These are phyloP conservation scores for Coriaria nepalensis DNA, from an alignment of 306 rosid species.

Conservation along the genomic window DNA sequence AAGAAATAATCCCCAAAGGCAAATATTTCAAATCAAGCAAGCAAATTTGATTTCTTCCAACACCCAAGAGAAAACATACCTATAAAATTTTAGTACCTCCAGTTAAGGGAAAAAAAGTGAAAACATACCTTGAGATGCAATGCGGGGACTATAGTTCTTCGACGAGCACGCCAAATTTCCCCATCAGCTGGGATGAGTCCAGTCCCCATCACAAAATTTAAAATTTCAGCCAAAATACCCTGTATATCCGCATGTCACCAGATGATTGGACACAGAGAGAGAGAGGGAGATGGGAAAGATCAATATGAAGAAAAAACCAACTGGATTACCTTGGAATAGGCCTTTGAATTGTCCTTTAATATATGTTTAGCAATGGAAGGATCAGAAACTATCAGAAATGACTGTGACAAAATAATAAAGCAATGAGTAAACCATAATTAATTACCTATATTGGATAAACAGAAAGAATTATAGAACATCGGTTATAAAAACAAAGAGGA, in stretches of 20 bases:
- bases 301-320: constrained; percentile 4
- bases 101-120: background rate
- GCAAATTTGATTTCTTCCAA: too few relatives aligned
- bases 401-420: constrained; percentile 36
- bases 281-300: constrained; percentile 2
- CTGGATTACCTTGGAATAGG: constrained; percentile 71
- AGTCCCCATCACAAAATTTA: constrained; percentile 93
- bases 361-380: constrained; percentile 85
- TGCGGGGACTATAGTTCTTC: constrained; percentile 88
- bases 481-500: constrained; percentile 5
- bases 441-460: background rate
- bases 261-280: constrained; percentile 1
- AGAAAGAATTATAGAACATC: background rate
- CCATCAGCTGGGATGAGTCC: constrained; percentile 99
- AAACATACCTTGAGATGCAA: constrained; percentile 64
- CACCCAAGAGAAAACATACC: background rate
- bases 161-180: constrained; percentile 81
- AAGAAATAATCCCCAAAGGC: too few relatives aligned
- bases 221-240: constrained; percentile 98
- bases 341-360: constrained; percentile 79
- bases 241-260: constrained; percentile 24
- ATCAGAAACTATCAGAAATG: constrained; percentile 87
- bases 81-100: background rate
- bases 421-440: background rate
- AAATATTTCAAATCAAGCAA: too few relatives aligned